Evolutionary conservation across 352 stramenopile species (phyloP).

Genomic region (Globisporangium emineosum): DNA sequence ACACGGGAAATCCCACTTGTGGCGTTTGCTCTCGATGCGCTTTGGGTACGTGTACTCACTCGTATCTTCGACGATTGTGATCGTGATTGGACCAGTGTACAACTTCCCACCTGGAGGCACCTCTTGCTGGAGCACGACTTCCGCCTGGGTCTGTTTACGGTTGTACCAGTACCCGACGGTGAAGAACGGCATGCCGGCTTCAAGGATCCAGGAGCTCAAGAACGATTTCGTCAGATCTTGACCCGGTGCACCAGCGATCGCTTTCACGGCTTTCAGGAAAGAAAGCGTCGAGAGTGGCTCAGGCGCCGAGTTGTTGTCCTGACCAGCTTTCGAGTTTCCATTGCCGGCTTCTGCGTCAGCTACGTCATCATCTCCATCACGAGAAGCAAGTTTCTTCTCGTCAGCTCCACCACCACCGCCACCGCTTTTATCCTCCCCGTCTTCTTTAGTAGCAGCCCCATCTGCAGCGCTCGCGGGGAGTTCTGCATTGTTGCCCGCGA

Average conservation of each 20-base stretch:
- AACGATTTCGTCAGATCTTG: conserved; percentile 83
- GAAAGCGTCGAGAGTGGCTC: conserved; percentile 76
- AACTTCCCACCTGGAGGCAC: conserved; percentile 76
- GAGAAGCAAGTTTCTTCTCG: conserved; percentile 32
- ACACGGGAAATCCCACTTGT: conserved; percentile 86
- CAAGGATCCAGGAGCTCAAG: conserved; percentile 77
- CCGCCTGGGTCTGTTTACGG: conserved; percentile 81
- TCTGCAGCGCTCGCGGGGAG: conserved; percentile 19
- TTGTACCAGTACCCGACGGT: conserved; percentile 89
- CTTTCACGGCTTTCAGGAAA: conserved; percentile 80
- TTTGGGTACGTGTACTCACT: conserved; percentile 82
- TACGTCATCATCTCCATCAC: conserved; percentile 38
- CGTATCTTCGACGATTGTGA: conserved; percentile 85
- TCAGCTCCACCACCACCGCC: conserved; percentile 11
- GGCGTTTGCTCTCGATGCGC: conserved; percentile 77
- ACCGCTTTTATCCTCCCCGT: conserved; percentile 26
- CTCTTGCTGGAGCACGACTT: conserved; percentile 82
- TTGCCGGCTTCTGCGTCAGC: conserved; percentile 15
- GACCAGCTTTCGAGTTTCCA: conserved; percentile 13
- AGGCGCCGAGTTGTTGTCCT: conserved; percentile 17
- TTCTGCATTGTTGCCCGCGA: conserved; percentile 45
- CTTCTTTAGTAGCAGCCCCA: conserved; percentile 28
- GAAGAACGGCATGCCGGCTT: conserved; percentile 83
- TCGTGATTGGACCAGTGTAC: conserved; percentile 75
- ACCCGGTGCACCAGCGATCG: conserved; percentile 66